Percentiles rank a stretch among this genome's conserved stretches.
These are phyloP conservation scores for Colletotrichum tropicicola DNA, from an alignment of 2,329 filamentous ascomycete species.

Conservation along the genomic window DNA sequence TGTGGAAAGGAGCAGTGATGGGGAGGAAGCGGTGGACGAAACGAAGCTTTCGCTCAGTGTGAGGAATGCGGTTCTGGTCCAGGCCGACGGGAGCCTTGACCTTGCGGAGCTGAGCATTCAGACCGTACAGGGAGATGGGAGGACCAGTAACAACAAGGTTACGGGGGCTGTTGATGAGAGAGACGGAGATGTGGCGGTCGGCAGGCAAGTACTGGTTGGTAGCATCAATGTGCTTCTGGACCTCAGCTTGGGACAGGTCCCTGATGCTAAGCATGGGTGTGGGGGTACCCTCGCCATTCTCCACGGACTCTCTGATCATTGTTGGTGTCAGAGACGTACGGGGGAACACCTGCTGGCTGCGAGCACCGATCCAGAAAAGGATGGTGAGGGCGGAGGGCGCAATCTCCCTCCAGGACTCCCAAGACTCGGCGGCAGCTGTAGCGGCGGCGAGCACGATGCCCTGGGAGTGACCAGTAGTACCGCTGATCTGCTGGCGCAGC, in stretches of 20 bases:
- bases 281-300: conserved; percentile 92
- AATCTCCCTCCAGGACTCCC: conserved; percentile 89
- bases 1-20: conserved; percentile 98
- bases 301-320: conserved; percentile 90
- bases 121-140: conserved; percentile 93
- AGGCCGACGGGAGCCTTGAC: conserved; percentile 97
- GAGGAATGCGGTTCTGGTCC: conserved; percentile 93
- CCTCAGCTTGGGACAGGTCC: conserved; percentile 85
- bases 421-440: conserved; percentile 88
- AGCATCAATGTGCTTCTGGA: conserved; percentile 95
- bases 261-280: conserved; percentile 99
- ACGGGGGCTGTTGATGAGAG: conserved; percentile 93
- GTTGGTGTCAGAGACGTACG: conserved; percentile 91
- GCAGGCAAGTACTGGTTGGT: conserved; percentile 96
- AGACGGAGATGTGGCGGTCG: conserved; percentile 94
- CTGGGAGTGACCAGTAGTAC: conserved; percentile 95
- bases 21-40: conserved; percentile 97
- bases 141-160: conserved; percentile 98
- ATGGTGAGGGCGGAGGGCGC: conserved; percentile 85
- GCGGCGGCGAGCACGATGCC: conserved; percentile 93
- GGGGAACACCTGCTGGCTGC: conserved; percentile 97
- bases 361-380: conserved; percentile 97
- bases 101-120: conserved; percentile 94
- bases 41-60: conserved; percentile 94
- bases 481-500: conserved; percentile 83